Percentiles rank a stretch among this genome's conserved stretches.
Evolutionary conservation across 805 yeast genomes (phyloP).

Genomic region (Lipomyces anomalus): DNA sequence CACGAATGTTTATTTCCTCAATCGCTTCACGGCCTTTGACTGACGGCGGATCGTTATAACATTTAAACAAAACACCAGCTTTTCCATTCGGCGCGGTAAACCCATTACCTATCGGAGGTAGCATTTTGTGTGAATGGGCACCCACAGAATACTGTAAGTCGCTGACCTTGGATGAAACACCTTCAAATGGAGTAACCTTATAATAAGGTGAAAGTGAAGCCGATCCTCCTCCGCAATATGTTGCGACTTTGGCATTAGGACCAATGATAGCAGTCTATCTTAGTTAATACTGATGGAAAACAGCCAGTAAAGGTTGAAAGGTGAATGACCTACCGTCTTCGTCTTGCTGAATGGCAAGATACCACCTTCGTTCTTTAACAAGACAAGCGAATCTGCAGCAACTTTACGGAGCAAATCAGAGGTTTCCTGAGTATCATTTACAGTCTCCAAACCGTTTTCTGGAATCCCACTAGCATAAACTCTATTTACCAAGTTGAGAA

Average conservation of each 20-base stretch:
- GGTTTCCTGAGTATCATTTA: conserved; percentile 40
- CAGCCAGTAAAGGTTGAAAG: no score
- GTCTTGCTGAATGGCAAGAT: conserved; percentile 45
- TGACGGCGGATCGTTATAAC: not conserved
- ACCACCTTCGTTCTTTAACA: conserved; percentile 48
- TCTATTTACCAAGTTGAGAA: conserved; percentile 43
- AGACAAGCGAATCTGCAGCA: conserved; percentile 50
- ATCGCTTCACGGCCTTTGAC: conserved; percentile 3
- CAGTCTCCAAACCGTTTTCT: conserved; percentile 31
- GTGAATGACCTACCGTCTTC: conserved; percentile 31
- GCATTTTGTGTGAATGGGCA: conserved; percentile 4
- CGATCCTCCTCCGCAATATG: conserved; percentile 20
- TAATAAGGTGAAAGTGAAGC: conserved; percentile 14
- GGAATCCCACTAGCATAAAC: conserved; percentile 41
- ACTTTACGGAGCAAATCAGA: conserved; percentile 39
- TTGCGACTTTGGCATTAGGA: conserved; percentile 33
- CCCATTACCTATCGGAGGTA: conserved; percentile 5
- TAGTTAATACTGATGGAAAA: no score
- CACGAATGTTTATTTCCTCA: conserved; percentile 2
- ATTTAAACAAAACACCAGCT: not conserved
- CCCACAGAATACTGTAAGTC: conserved; percentile 6
- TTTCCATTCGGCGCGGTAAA: not conserved
- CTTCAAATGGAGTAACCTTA: conserved; percentile 18
- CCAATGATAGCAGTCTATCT: conserved; percentile 53
- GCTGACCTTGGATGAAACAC: conserved; percentile 6